Base-by-base conservation (phyloP, 1,284 basidiomycete genomes). In the Moesziomyces globuligerus region DNA sequence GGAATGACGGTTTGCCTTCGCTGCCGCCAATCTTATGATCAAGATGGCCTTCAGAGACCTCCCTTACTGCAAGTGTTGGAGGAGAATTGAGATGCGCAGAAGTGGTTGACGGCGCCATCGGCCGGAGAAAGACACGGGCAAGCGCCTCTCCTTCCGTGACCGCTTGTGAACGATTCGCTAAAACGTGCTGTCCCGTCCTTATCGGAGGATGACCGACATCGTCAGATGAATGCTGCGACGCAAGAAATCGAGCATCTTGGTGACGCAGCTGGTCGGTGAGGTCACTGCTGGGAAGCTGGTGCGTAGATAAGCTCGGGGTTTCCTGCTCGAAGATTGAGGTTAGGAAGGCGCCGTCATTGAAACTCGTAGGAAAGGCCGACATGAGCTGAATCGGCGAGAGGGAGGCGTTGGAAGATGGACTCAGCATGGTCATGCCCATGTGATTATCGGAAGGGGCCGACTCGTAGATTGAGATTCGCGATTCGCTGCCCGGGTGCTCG, bases 221-320 rank as follows among this genome's bases (percentile, higher is more conserved):
- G n/a, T n/a, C n/a, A n/a, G n/a, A n/a, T n/a, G n/a, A n/a, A n/a
- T n/a, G n/a, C n/a, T n/a, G n/a, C n/a, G n/a, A n/a, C n/a, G n/a
- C n/a, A n/a, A n/a, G n/a, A n/a, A 37, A 37, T 7, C 20, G 11
- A 20, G 25, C 42, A 17, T 5, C 42, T 34, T 23, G 45, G 5
- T 15, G 32, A 8, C 7, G 8, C 13, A 56, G 11, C 9, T 47
- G 50, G 17, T 43, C 37, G 11, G 57, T 60, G n/a, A 68, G 17
- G 34, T 57, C 49, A 48, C 46, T 40, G 39, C n/a, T 41, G 1
- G 64, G 64, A 21, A 68, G 37, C 3, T 48, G 21, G n/a, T 61
- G 52, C 3, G 48, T 53, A 2, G 48, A 56, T 20, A 56, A 15
- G 43, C 65, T 61, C 3, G 57, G 65, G 17, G 65, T 61, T 39